These are phyloP conservation scores for Daldinia sp. DNA, from an alignment of 2,329 filamentous ascomycete genomes.

Conservation along the genomic window DNA sequence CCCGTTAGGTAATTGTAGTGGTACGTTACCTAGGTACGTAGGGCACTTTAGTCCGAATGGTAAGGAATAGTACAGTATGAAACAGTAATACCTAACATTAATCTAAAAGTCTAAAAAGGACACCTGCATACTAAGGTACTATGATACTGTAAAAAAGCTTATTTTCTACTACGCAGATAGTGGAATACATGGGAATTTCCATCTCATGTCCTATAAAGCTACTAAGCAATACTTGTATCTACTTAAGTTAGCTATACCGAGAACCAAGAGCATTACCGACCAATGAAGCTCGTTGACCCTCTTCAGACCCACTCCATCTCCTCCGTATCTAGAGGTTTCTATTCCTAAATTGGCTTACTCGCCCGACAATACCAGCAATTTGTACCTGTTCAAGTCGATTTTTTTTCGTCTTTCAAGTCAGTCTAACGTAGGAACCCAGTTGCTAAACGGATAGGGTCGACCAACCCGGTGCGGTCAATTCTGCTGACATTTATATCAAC, in stretches of 20 bases:
- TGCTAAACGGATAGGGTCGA: conserved; percentile 7
- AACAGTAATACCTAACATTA: background rate
- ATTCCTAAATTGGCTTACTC: conserved; percentile 26
- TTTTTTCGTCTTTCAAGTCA: background rate
- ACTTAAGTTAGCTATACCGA: background rate
- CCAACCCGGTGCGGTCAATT: background rate
- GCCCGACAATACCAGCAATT: conserved; percentile 16
- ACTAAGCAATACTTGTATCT: background rate
- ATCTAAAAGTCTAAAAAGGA: conserved; percentile 4
- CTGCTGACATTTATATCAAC: conserved; percentile 39
- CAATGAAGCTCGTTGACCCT: background rate
- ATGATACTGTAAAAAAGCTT: background rate
- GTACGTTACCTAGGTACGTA: conserved; percentile 22
- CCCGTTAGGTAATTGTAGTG: conserved; percentile 10
- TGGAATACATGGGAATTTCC: background rate
- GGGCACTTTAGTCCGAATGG: background rate
- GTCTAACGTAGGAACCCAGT: conserved; percentile 9
- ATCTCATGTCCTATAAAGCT: background rate
- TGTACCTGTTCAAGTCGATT: background rate
- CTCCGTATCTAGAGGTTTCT: conserved; percentile 2
- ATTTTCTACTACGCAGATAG: background rate
- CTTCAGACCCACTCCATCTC: conserved; percentile 1
- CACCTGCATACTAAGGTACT: background rate
- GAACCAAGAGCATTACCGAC: background rate
- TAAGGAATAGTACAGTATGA: background rate